Evolutionary conservation across 495 filamentous ascomycete genomes (phyloP).

Genomic region (Daldinia concentrica): DNA sequence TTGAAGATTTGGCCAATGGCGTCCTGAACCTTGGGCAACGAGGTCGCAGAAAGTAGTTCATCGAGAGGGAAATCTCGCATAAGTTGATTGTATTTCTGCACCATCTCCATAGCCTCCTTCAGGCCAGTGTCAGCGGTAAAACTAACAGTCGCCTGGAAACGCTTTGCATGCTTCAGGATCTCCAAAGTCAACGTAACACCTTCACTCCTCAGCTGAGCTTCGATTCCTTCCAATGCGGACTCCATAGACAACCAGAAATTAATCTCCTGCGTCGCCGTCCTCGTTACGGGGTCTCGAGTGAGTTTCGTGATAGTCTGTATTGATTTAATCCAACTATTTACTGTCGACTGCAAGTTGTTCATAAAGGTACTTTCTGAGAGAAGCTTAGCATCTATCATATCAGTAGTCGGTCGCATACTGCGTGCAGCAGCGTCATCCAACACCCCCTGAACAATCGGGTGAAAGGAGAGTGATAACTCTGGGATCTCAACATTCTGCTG

Average conservation of each 20-base stretch:
- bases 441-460: conserved; percentile 85
- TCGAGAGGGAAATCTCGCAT: conserved; percentile 98
- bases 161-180: conserved; percentile 92
- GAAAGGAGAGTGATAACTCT: conserved; percentile 82
- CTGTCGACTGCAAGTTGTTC: conserved; percentile 90
- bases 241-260: conserved; percentile 99
- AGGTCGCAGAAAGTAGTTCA: conserved; percentile 91
- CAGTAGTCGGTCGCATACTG: conserved; percentile 72
- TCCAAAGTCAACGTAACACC: conserved; percentile 93
- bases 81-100: conserved; percentile 97
- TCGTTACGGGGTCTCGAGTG: conserved; percentile 84
- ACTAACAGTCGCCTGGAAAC: conserved; percentile 95
- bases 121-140: conserved; percentile 94
- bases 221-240: conserved; percentile 86
- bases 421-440: conserved; percentile 75
- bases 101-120: conserved; percentile 91
- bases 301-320: conserved; percentile 97
- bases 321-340: conserved; percentile 97
- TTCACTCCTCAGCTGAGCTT: conserved; percentile 83
- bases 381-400: conserved; percentile 75
- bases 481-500: conserved; percentile 99
- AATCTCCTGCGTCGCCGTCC: conserved; percentile 94
- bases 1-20: conserved; percentile 86
- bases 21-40: conserved; percentile 88
- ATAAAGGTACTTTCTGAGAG: conserved; percentile 88